phyloP scores from a whole-genome alignment of 306 rosid genomes.

The Abrus precatorius region DNA sequence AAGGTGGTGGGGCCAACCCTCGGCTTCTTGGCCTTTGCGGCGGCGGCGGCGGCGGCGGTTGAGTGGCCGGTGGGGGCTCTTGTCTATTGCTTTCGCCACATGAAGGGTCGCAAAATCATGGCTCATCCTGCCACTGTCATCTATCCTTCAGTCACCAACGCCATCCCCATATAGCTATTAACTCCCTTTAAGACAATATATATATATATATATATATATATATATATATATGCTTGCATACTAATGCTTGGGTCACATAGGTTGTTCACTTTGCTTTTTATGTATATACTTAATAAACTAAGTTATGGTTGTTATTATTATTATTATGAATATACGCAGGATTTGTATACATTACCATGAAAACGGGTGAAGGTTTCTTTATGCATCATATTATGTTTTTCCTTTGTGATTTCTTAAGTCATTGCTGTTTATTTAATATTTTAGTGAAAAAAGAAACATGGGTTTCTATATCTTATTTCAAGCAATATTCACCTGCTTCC shows the following conservation, averaged over 20 bases:
- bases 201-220: not conserved
- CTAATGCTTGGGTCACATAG: not conserved
- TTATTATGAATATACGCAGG: no score
- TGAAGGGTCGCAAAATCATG: conserved; percentile 80
- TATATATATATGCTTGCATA: not conserved
- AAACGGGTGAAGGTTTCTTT: no score
- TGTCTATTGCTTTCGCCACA: conserved; percentile 62
- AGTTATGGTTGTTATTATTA: no score
- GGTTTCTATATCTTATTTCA: no score
- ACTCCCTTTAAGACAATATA: not conserved
- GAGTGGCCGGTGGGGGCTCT: conserved; percentile 90
- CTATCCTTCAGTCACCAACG: conserved; percentile 65
- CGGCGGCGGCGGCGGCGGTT: conserved; percentile 65
- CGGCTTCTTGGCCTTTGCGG: conserved; percentile 69
- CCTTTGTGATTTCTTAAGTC: no score
- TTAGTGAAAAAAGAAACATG: no score
- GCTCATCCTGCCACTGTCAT: conserved; percentile 71
- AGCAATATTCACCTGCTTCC: no score
- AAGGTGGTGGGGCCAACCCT: conserved; percentile 85
- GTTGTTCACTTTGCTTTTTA: no score
- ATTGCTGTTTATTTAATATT: no score
- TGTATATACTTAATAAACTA: not conserved
- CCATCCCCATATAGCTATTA: conserved; percentile 32
- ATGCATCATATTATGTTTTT: no score
- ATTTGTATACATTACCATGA: no score